These are phyloP conservation scores for Rhizopus microsporus DNA, from an alignment of 371 early-diverging fungal genomes.

Conservation along the genomic window DNA sequence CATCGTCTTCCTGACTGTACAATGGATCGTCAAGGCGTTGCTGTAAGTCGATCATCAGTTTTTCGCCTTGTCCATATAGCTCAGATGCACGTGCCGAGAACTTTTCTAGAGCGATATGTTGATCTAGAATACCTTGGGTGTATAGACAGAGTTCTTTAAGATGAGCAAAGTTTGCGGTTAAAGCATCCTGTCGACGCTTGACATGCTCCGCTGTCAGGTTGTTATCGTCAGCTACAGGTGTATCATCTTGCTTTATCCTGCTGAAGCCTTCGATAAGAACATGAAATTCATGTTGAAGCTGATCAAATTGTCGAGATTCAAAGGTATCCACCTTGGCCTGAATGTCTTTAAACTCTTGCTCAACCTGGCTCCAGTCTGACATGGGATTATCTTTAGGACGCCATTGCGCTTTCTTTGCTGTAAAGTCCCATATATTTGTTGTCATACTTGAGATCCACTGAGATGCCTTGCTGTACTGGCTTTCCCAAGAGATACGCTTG, in stretches of 20 bases:
- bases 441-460: slow-evolving; percentile 26
- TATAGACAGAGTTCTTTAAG: slow-evolving; percentile 20
- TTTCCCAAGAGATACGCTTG: slow-evolving; percentile 37
- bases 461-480: slow-evolving; percentile 17
- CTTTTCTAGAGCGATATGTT: slow-evolving; percentile 20
- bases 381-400: slow-evolving; percentile 5
- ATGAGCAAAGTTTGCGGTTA: slow-evolving; percentile 25
- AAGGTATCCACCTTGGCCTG: slow-evolving; percentile 13
- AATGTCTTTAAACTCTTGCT: slow-evolving; percentile 14
- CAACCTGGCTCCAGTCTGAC: neutral
- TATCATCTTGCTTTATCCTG: slow-evolving; percentile 2
- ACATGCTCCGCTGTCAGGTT: slow-evolving; percentile 27
- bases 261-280: slow-evolving; percentile 17
- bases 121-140: slow-evolving; percentile 27
- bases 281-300: slow-evolving; percentile 8
- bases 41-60: slow-evolving; percentile 12
- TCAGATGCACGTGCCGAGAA: slow-evolving; percentile 14
- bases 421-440: slow-evolving; percentile 35
- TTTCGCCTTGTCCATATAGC: slow-evolving; percentile 8
- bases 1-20: neutral
- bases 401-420: slow-evolving; percentile 39
- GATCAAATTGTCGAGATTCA: slow-evolving; percentile 5
- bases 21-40: slow-evolving; percentile 10
- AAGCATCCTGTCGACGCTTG: slow-evolving; percentile 31
- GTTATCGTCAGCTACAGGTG: slow-evolving; percentile 2